A percentile compares a stretch with the other conserved stretches of the same genome.
These are phyloP conservation scores for Fusarium buxicola DNA, from an alignment of 2,329 filamentous ascomycete species.

Conservation along the genomic window DNA sequence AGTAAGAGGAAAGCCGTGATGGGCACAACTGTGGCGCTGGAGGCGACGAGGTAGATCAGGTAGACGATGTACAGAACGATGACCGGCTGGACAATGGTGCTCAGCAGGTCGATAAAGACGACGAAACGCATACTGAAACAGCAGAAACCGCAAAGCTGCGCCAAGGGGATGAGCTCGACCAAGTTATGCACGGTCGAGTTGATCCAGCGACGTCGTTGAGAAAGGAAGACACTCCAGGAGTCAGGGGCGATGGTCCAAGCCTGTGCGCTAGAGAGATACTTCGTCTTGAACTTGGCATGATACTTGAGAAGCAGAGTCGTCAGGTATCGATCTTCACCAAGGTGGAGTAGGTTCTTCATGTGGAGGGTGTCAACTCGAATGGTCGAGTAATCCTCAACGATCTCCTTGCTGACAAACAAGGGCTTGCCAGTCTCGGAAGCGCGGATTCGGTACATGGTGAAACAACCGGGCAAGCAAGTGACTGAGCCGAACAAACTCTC, in stretches of 20 bases:
- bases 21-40: slow-evolving; percentile 74
- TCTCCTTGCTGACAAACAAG: slow-evolving; percentile 92
- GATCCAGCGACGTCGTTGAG: slow-evolving; percentile 98
- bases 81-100: slow-evolving; percentile 91
- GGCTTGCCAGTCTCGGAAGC: slow-evolving; percentile 95
- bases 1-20: slow-evolving; percentile 90
- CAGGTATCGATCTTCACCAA: slow-evolving; percentile 97
- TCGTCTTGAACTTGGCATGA: slow-evolving; percentile 96
- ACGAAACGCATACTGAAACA: slow-evolving; percentile 99
- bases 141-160: slow-evolving; percentile 98
- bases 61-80: slow-evolving; percentile 91
- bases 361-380: slow-evolving; percentile 98
- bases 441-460: slow-evolving; percentile 98
- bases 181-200: slow-evolving; percentile 99
- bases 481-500: slow-evolving; percentile 97
- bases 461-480: slow-evolving; percentile 97
- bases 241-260: slow-evolving; percentile 98
- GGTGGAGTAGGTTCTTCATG: slow-evolving; percentile 97
- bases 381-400: slow-evolving; percentile 87
- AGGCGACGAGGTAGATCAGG: slow-evolving; percentile 79
- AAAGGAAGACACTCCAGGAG: slow-evolving; percentile 93
- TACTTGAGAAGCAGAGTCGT: slow-evolving; percentile 94
- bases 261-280: slow-evolving; percentile 91
- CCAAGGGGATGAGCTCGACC: slow-evolving; percentile 91
- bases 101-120: slow-evolving; percentile 92